Conservation (phyloP, 176 grass and related monocot species). For the Triticum dicoccoides region DNA sequence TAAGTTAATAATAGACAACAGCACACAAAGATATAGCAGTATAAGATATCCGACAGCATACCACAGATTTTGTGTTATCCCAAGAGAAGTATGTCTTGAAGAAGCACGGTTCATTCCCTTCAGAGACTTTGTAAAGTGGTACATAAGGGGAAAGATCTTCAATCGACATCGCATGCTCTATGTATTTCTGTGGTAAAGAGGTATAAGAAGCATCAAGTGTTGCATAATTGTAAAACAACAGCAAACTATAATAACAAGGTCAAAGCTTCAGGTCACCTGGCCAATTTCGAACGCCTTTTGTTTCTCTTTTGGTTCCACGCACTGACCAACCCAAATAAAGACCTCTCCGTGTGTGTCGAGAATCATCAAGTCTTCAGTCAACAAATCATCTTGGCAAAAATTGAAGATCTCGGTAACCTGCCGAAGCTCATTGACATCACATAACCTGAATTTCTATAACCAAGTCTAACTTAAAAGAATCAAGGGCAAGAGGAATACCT, state of each 20-base stretch:
- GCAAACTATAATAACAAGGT: constrained; percentile 15
- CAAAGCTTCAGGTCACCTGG: constrained; percentile 41
- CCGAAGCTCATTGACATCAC: constrained; percentile 31
- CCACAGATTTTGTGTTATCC: constrained; percentile 78
- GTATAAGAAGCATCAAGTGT: background rate
- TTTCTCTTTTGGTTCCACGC: constrained; percentile 82
- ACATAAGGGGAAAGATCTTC: constrained; percentile 72
- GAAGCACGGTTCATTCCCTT: constrained; percentile 90
- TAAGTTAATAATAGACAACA: constrained; percentile 10
- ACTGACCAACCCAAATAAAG: constrained; percentile 90
- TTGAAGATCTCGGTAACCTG: constrained; percentile 91
- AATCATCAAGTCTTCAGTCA: constrained; percentile 94
- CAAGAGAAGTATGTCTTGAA: constrained; percentile 95
- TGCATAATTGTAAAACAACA: constrained; percentile 13
- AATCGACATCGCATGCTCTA: constrained; percentile 76
- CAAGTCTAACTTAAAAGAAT: constrained; percentile 23
- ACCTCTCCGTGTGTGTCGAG: constrained; percentile 88
- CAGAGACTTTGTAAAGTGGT: constrained; percentile 83
- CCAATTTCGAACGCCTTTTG: constrained; percentile 86
- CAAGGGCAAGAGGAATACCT: constrained; percentile 49
- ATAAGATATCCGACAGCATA: constrained; percentile 36
- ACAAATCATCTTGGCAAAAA: constrained; percentile 97
- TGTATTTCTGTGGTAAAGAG: constrained; percentile 65
- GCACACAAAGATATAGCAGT: constrained; percentile 15
- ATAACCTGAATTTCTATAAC: constrained; percentile 13